phyloP scores from a whole-genome alignment of 2,329 filamentous ascomycete species.

The Sporothrix mexicana region DNA sequence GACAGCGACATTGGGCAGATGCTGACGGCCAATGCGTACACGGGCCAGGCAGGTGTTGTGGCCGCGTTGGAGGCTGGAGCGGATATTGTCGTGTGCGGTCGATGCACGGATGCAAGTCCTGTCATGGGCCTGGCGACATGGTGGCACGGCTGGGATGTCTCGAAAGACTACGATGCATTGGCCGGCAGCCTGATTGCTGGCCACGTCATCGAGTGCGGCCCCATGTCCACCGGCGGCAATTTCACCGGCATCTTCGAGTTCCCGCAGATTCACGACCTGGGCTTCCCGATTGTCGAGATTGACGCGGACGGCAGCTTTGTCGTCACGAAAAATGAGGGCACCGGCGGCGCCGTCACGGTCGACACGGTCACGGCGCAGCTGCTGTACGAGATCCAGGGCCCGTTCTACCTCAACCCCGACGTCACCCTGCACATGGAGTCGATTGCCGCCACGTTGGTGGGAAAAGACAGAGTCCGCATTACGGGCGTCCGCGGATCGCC shows the following conservation, averaged over 20 bases:
- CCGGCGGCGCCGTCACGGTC: slow-evolving; percentile 47
- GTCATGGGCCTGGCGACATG: slow-evolving; percentile 61
- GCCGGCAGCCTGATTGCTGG: slow-evolving; percentile 58
- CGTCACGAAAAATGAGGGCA: slow-evolving; percentile 45
- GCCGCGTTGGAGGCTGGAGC: slow-evolving; percentile 49
- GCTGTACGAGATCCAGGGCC: slow-evolving; percentile 37
- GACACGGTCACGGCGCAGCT: slow-evolving; percentile 32
- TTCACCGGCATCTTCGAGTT: slow-evolving; percentile 57
- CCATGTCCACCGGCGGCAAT: slow-evolving; percentile 61
- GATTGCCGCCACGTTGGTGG: not conserved
- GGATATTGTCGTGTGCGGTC: slow-evolving; percentile 56
- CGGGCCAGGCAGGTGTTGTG: slow-evolving; percentile 56
- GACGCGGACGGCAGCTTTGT: slow-evolving; percentile 44
- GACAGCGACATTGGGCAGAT: not conserved
- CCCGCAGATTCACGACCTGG: slow-evolving; percentile 42
- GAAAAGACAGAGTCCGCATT: slow-evolving; percentile 44
- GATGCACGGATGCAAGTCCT: slow-evolving; percentile 51
- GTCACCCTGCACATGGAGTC: slow-evolving; percentile 47
- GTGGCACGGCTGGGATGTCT: slow-evolving; percentile 58
- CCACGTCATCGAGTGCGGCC: slow-evolving; percentile 60
- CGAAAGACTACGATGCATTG: slow-evolving; percentile 54
- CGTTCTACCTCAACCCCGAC: slow-evolving; percentile 56
- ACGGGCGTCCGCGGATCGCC: slow-evolving; percentile 50
- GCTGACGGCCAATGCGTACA: slow-evolving; percentile 56
- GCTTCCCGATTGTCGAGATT: slow-evolving; percentile 49